Evolutionary conservation across 768 basidiomycete genomes (phyloP), one percentile per base, ranked within the genome.

Genomic region (Psilocybe subaeruginosa): DNA sequence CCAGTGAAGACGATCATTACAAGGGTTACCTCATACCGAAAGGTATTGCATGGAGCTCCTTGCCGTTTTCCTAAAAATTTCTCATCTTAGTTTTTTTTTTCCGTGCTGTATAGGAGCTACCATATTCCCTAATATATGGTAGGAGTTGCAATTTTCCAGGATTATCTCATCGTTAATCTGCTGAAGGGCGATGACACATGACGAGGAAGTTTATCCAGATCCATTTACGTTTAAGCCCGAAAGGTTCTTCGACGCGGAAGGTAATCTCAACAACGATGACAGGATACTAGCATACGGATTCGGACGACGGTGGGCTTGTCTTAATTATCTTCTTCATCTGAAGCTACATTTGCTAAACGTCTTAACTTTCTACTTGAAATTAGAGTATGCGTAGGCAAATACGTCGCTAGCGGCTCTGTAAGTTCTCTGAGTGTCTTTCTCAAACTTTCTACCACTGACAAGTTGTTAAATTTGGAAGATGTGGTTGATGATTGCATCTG

Each of bases 191-290:
- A 71, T 73, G 62, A 64, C 68, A 17, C 74, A 68, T 46, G 69
- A 76, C 52, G 61, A 66, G n/a, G 51, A 61, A 0, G 33, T 64
- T 17, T 76, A 69, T 43, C 63, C 60, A 1, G 69, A 74, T 2
- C 68, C 73, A 0, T 48, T 62, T 19, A 59, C 39, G 9, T 76
- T 76, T 63, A 69, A 68, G 5, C 74, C 74, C 7, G 73, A 74
- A 33, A 64, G 74, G 23, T 75, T 73, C 61, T 47, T 73, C 33
- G 41, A 61, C 4, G 33, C 59, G 30, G 39, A 56, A 0, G 66
- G 62, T 12, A 54, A 49, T 1, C 9, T 66, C 4, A 63, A 67
- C 33, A 30, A 61, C n/a, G 61, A 67, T 35, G 50, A 63, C n/a
- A 53, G 51, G 16, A 52, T 56, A 19, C 52, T 60, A 3, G 65